Evolutionary conservation across 768 basidiomycete genomes (phyloP).

Genomic region (Russula emetica): DNA sequence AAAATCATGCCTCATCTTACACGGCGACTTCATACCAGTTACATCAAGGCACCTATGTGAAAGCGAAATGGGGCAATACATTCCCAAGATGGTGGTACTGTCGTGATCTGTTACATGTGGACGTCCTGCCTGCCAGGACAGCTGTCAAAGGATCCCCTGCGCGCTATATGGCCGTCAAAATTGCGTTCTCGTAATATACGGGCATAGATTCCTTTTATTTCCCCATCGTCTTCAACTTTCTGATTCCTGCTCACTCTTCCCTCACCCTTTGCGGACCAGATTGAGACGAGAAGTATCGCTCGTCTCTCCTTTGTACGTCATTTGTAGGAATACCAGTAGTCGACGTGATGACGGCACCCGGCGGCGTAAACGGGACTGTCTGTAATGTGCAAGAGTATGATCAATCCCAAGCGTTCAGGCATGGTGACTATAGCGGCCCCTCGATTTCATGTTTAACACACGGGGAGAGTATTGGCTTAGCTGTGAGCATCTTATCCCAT

Average conservation of each 20-base stretch:
- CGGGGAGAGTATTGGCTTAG: conserved; percentile 38
- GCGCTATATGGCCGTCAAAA: no score
- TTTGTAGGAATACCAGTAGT: background rate
- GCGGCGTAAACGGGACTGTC: conserved; percentile 10
- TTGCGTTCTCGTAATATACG: no score
- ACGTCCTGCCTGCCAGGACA: no score
- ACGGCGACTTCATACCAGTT: no score
- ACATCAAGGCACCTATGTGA: no score
- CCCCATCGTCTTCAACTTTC: background rate
- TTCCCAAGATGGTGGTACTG: no score
- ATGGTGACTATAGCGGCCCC: no score
- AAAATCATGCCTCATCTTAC: no score
- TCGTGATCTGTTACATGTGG: no score
- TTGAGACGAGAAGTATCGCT: background rate
- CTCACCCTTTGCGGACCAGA: background rate
- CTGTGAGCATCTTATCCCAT: conserved; percentile 29
- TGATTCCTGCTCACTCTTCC: background rate
- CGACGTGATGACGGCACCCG: background rate
- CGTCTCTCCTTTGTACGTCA: no score
- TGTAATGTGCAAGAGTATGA: background rate
- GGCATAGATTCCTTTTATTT: background rate
- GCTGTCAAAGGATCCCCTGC: no score
- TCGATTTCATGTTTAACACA: conserved; percentile 33
- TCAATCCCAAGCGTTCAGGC: background rate
- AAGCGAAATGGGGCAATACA: no score